Evolutionary conservation across 75 land plant species (phyloP), one percentile per base, ranked within the genome.

Genomic region (Picea sitchensis): DNA sequence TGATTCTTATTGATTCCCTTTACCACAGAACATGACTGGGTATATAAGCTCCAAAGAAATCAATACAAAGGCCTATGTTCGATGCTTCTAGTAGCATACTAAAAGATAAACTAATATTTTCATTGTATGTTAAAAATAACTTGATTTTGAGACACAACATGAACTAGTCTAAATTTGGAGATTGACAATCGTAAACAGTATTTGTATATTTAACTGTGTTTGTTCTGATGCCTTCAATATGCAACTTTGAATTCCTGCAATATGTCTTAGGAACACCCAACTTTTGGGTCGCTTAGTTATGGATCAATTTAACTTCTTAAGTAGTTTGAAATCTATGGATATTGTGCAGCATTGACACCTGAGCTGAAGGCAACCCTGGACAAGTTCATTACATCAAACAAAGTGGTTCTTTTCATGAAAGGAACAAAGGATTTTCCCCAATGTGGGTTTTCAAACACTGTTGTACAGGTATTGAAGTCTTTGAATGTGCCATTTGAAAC

Each of bases 341-440:
- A 38, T 81, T 81, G 77, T 54, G 83, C 90, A 95, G 98, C 86
- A 12, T 63, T 96, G 81, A 90, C 94, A 34, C 95, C 96, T 20
- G 90, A 92, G 76, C 78, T 96, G 83, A 92, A 92, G 80, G 80
- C 92, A 26, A 89, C 98, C 1, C 32, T 96, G 76, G 99, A 94
- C 59, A 92, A 91, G 81, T 94, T 91, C 69, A 89, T 96, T 67
- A 84, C 77, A 30, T 90, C 90, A n/a, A 77, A 94, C 79, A 96
- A 96, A 83, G 95, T 96, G 80, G 86, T 96, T 58, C 90, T 96
- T 31, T 96, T 96, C 77, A 96, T 96, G 98, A 96, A 96, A 83
- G 99, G 99, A 15, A 94, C 90, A 76, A 94, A 91, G 84, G 91
- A 91, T 56, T 94, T 96, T 76, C 99, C 99, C 14, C 99, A 96